Conservation (phyloP, 345 rosid species). For the Rhodamnia rubescens region DNA sequence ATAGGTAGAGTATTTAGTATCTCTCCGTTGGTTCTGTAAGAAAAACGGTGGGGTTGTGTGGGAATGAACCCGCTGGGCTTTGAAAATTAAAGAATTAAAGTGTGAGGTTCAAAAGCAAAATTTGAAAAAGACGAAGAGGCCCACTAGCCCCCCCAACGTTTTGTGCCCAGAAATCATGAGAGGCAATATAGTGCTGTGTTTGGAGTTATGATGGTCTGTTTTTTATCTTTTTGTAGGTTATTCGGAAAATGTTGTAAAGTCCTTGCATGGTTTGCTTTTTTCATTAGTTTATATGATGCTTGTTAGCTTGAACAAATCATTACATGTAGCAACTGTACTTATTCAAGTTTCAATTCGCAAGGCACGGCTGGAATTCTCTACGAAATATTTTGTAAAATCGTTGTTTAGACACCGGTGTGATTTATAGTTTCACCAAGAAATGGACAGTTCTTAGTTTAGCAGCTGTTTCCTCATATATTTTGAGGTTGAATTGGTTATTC, state of each 20-base stretch:
- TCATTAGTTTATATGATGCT: slow-evolving; percentile 1
- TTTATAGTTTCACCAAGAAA: not conserved
- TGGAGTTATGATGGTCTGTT: not conserved
- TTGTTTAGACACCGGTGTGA: not conserved
- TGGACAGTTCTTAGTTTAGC: not conserved
- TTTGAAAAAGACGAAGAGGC: not conserved
- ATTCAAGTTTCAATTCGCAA: not conserved
- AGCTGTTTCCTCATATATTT: not conserved
- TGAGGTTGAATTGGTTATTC: not conserved
- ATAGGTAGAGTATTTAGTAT: not conserved
- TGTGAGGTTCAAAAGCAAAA: not conserved
- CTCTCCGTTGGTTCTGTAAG: not conserved
- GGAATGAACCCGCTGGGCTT: not conserved
- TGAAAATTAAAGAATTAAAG: not conserved
- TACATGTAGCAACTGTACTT: not conserved
- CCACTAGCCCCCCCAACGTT: slow-evolving; percentile 5
- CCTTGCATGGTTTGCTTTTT: slow-evolving; percentile 28
- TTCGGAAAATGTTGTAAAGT: slow-evolving; percentile 19
- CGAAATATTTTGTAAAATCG: not conserved
- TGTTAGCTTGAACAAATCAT: not conserved
- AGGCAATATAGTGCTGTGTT: not conserved
- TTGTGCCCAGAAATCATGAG: slow-evolving; percentile 15
- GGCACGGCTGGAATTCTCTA: not conserved
- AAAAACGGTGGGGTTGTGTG: not conserved
- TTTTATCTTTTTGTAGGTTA: slow-evolving; percentile 1